phyloP scores from a whole-genome alignment of 208 protist genomes.

The Eutreptiella sp. region DNA sequence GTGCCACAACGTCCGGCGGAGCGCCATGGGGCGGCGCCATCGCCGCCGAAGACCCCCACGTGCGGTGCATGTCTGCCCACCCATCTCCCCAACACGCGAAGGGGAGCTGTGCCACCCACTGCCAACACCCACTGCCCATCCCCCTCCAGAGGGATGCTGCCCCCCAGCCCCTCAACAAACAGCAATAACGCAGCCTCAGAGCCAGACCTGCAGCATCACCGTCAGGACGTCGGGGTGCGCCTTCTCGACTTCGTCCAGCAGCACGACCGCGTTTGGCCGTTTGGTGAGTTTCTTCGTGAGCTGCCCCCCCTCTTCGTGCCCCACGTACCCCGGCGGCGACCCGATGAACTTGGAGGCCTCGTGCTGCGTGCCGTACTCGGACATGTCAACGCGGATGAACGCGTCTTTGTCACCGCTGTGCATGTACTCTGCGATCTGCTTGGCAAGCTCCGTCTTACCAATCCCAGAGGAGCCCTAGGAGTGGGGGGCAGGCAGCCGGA shows the following conservation, averaged over 20 bases:
- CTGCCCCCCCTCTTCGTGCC: constrained; percentile 55
- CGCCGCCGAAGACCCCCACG: too few relatives aligned
- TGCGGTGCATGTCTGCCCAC: too few relatives aligned
- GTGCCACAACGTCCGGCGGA: too few relatives aligned
- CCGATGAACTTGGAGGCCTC: constrained; percentile 38
- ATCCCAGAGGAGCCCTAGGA: constrained; percentile 61
- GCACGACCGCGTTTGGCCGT: constrained; percentile 52
- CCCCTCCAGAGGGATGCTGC: too few relatives aligned
- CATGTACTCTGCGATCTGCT: constrained; percentile 57
- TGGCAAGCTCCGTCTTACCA: constrained; percentile 73
- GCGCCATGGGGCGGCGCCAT: too few relatives aligned
- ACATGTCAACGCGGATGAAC: constrained; percentile 65
- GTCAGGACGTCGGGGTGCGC: constrained; percentile 60
- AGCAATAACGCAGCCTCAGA: too few relatives aligned
- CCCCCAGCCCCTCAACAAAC: too few relatives aligned
- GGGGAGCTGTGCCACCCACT: not conserved
- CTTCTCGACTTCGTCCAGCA: constrained; percentile 75
- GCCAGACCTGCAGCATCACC: constrained; percentile 46
- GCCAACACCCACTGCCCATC: too few relatives aligned
- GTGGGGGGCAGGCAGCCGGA: constrained; percentile 14
- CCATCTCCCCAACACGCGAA: not conserved
- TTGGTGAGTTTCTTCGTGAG: constrained; percentile 39
- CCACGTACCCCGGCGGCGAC: constrained; percentile 57
- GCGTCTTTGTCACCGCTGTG: constrained; percentile 42
- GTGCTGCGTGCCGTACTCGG: constrained; percentile 59